Evolutionary conservation across 805 yeast species (phyloP).

Genomic region (Metschnikowia colocasiae): DNA sequence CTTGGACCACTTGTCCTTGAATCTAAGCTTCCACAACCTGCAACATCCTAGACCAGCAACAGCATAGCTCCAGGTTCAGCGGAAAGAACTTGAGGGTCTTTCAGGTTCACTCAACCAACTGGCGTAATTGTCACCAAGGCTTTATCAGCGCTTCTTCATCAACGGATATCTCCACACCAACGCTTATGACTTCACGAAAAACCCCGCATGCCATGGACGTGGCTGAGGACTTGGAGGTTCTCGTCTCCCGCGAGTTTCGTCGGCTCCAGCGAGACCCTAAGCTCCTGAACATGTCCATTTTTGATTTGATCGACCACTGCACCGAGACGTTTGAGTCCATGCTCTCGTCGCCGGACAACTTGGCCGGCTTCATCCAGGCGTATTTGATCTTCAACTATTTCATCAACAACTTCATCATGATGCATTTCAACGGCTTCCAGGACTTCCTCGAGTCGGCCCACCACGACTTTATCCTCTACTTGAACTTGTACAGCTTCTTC

Average conservation of each 20-base stretch:
- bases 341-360: constrained; percentile 13
- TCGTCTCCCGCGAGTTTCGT: constrained; percentile 34
- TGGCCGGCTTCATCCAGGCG: constrained; percentile 32
- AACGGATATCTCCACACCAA: background rate
- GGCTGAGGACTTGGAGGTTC: background rate
- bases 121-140: no score
- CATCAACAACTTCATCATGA: constrained; percentile 40
- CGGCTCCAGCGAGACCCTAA: constrained; percentile 32
- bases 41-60: no score
- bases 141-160: background rate
- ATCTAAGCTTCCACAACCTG: no score
- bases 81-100: no score
- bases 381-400: constrained; percentile 41
- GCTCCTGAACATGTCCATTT: constrained; percentile 31
- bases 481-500: constrained; percentile 41
- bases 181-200: background rate
- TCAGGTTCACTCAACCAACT: no score
- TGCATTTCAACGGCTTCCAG: constrained; percentile 42
- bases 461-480: constrained; percentile 39
- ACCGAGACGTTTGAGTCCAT: constrained; percentile 35
- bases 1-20: no score
- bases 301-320: constrained; percentile 42
- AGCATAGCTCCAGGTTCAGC: no score
- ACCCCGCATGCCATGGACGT: background rate
- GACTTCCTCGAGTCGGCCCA: constrained; percentile 34